Conservation (phyloP, 2,329 filamentous ascomycete genomes). For the Ophiocordyceps camponoti-leonardi region DNA sequence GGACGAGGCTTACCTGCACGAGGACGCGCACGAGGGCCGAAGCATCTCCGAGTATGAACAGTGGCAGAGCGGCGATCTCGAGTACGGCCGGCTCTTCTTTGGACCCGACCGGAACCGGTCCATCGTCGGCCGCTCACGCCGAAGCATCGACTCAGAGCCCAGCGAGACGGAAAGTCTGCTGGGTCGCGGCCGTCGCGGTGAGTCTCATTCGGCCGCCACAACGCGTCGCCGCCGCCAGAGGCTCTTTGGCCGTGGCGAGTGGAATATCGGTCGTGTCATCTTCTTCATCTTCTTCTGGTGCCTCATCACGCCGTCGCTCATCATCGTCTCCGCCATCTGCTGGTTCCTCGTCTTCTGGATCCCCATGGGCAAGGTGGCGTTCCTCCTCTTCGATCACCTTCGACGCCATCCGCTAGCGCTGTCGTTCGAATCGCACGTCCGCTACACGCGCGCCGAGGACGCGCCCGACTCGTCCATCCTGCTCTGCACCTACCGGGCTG, state of each 20-base stretch:
- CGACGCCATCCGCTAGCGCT: slow-evolving; percentile 82
- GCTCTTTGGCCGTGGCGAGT: slow-evolving; percentile 86
- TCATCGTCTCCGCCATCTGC: slow-evolving; percentile 74
- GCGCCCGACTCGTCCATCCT: slow-evolving; percentile 71
- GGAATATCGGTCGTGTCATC: slow-evolving; percentile 85
- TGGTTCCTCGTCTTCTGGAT: slow-evolving; percentile 98
- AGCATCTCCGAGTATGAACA: slow-evolving; percentile 98
- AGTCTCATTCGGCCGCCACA: slow-evolving; percentile 22
- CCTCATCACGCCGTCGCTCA: slow-evolving; percentile 69
- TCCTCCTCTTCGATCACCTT: slow-evolving; percentile 79
- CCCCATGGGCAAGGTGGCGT: slow-evolving; percentile 91
- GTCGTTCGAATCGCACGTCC: slow-evolving; percentile 77
- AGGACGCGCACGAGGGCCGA: slow-evolving; percentile 87
- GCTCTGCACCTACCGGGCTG: slow-evolving; percentile 91
- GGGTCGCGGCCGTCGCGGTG: slow-evolving; percentile 39
- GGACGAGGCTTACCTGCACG: slow-evolving; percentile 84
- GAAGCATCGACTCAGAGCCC: slow-evolving; percentile 69
- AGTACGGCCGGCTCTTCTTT: slow-evolving; percentile 91
- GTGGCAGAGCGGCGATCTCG: slow-evolving; percentile 94
- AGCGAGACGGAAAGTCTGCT: slow-evolving; percentile 84
- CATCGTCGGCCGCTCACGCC: slow-evolving; percentile 68
- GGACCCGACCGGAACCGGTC: slow-evolving; percentile 65
- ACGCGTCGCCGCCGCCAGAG: slow-evolving; percentile 46
- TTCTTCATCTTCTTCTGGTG: slow-evolving; percentile 97
- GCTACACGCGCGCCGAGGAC: slow-evolving; percentile 52